Conservation (phyloP, 768 basidiomycete species). For the Asterophora lycoperdoides region DNA sequence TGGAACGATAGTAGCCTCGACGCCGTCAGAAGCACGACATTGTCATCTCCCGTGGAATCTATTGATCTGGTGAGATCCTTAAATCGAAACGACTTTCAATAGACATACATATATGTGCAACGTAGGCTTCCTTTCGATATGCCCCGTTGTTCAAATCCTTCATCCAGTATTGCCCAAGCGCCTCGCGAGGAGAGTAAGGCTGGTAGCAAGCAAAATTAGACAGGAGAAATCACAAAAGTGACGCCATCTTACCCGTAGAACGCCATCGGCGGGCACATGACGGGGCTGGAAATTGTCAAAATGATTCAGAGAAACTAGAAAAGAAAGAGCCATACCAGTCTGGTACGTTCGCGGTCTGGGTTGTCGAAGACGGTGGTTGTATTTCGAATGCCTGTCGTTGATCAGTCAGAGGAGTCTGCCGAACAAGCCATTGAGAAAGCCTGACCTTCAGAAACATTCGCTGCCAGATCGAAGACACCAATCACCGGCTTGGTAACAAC, state of each 20-base stretch:
- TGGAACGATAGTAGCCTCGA: slow-evolving; percentile 78
- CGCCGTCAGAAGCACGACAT: slow-evolving; percentile 75
- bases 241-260: slow-evolving; percentile 63
- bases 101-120: slow-evolving; percentile 82
- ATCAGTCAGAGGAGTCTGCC: neutral
- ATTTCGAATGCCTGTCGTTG: slow-evolving; percentile 78
- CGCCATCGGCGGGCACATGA: slow-evolving; percentile 80
- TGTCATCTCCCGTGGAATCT: slow-evolving; percentile 80
- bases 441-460: slow-evolving; percentile 88
- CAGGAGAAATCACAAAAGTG: neutral
- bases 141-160: slow-evolving; percentile 88
- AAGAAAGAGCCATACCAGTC: slow-evolving; percentile 45
- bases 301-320: neutral
- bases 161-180: slow-evolving; percentile 95
- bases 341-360: slow-evolving; percentile 80
- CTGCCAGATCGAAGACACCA: slow-evolving; percentile 93
- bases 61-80: slow-evolving; percentile 4
- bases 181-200: slow-evolving; percentile 89
- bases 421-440: neutral
- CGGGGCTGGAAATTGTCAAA: slow-evolving; percentile 57
- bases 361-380: slow-evolving; percentile 98
- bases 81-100: neutral
- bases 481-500: slow-evolving; percentile 95
- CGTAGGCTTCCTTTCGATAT: slow-evolving; percentile 80
- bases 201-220: slow-evolving; percentile 29